A percentile compares a stretch with the other conserved stretches of the same genome.
Conservation (phyloP, 495 filamentous ascomycete genomes). For the Cryomyces antarcticus region DNA sequence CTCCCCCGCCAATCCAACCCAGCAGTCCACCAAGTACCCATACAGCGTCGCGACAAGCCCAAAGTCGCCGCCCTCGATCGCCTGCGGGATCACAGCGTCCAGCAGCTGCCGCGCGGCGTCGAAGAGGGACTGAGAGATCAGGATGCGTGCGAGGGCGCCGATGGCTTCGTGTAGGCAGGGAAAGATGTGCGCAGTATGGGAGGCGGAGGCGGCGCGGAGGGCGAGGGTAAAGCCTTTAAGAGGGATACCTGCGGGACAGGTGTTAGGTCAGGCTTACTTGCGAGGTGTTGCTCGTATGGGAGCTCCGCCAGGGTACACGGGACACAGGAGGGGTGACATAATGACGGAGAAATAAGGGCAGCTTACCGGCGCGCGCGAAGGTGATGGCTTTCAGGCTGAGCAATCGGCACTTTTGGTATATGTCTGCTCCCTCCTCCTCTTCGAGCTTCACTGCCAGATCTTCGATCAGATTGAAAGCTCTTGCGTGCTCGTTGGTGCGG, state of each 20-base stretch:
- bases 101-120: constrained; percentile 45
- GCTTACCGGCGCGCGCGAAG: constrained; percentile 22
- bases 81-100: constrained; percentile 58
- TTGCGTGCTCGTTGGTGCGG: constrained; percentile 37
- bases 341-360: too few relatives aligned
- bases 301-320: too few relatives aligned
- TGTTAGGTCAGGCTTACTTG: too few relatives aligned
- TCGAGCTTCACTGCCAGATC: constrained; percentile 40
- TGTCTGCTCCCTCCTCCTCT: constrained; percentile 50
- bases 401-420: constrained; percentile 32
- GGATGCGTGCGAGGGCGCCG: constrained; percentile 42
- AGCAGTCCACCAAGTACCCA: constrained; percentile 57
- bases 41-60: constrained; percentile 47
- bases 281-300: too few relatives aligned
- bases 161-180: constrained; percentile 62
- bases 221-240: constrained; percentile 69
- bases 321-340: too few relatives aligned
- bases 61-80: constrained; percentile 53
- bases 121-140: constrained; percentile 58
- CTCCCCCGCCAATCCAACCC: constrained; percentile 60
- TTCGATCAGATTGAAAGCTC: constrained; percentile 50
- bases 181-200: constrained; percentile 50
- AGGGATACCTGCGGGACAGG: constrained; percentile 37
- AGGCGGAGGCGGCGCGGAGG: constrained; percentile 58
- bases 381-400: constrained; percentile 59